Evolutionary conservation across 2,329 filamentous ascomycete genomes (phyloP).

Genomic region (Clarireedia paspali): DNA sequence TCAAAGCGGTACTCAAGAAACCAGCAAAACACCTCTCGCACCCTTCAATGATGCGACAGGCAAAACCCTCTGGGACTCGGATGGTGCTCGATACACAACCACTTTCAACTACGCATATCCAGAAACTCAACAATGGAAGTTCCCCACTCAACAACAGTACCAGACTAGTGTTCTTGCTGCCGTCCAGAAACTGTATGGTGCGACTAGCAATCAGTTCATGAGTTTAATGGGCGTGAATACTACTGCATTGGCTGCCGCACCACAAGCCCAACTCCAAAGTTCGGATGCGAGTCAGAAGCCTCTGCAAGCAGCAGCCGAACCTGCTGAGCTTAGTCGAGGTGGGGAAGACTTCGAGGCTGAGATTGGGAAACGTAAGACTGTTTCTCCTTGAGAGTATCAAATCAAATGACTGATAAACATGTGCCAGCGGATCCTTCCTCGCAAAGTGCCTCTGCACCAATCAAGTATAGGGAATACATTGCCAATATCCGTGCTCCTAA

Average conservation of each 20-base stretch:
- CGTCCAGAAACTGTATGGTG: conserved; percentile 17
- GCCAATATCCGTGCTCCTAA: conserved; percentile 31
- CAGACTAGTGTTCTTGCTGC: conserved; percentile 12
- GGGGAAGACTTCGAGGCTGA: conserved; percentile 19
- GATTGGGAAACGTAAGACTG: conserved; percentile 17
- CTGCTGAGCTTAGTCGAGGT: background rate
- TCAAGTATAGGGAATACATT: conserved; percentile 29
- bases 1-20: conserved; percentile 43
- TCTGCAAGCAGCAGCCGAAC: background rate
- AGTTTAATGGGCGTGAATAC: background rate
- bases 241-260: background rate
- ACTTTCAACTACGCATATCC: conserved; percentile 69
- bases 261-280: background rate
- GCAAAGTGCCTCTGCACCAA: background rate
- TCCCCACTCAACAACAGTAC: conserved; percentile 13
- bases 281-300: background rate
- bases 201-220: conserved; percentile 14
- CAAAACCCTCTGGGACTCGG: conserved; percentile 16
- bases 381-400: background rate
- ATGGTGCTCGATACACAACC: conserved; percentile 12
- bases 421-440: background rate
- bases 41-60: conserved; percentile 52
- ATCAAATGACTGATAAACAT: background rate
- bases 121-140: conserved; percentile 41
- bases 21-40: conserved; percentile 49